Percentiles rank a stretch among this genome's conserved stretches.
phyloP scores from a whole-genome alignment of 192 early-diverging fungal species.

The Linnemannia hyalina region DNA sequence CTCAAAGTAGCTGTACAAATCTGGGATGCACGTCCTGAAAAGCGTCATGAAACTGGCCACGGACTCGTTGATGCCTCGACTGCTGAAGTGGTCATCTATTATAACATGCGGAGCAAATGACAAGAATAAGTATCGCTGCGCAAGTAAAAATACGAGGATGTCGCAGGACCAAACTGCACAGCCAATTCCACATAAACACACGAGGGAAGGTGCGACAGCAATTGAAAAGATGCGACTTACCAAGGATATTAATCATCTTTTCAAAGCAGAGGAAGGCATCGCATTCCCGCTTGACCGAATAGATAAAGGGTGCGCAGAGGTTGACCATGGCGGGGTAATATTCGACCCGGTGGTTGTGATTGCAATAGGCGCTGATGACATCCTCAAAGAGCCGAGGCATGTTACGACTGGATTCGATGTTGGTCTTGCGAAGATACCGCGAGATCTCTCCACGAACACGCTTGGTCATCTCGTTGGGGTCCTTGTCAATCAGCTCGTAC shows the following conservation, averaged over 20 bases:
- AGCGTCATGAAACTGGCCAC: slow-evolving; percentile 90
- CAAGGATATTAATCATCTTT: slow-evolving; percentile 76
- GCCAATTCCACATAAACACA: background rate
- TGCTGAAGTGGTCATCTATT: slow-evolving; percentile 77
- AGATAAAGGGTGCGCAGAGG: slow-evolving; percentile 87
- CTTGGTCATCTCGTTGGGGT: slow-evolving; percentile 73
- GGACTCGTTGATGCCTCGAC: slow-evolving; percentile 76
- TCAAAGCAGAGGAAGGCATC: slow-evolving; percentile 90
- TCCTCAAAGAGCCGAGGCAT: slow-evolving; percentile 74
- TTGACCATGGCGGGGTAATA: slow-evolving; percentile 82
- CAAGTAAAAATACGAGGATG: too few species aligned
- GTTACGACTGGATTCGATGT: slow-evolving; percentile 60
- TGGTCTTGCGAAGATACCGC: slow-evolving; percentile 72
- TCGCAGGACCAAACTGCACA: background rate
- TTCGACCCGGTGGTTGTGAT: slow-evolving; percentile 80
- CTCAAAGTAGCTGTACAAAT: slow-evolving; percentile 94
- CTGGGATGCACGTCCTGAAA: slow-evolving; percentile 87
- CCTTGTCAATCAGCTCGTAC: slow-evolving; percentile 81
- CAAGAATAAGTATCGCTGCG: background rate
- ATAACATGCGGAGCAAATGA: slow-evolving; percentile 5
- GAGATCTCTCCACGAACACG: slow-evolving; percentile 84
- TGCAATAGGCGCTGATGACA: slow-evolving; percentile 89
- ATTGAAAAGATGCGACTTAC: slow-evolving; percentile 53
- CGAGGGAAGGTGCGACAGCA: background rate
- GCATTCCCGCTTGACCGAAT: slow-evolving; percentile 76